Base-by-base conservation (phyloP, 106 monocot genomes). In the Acanthochlamys bracteata region DNA sequence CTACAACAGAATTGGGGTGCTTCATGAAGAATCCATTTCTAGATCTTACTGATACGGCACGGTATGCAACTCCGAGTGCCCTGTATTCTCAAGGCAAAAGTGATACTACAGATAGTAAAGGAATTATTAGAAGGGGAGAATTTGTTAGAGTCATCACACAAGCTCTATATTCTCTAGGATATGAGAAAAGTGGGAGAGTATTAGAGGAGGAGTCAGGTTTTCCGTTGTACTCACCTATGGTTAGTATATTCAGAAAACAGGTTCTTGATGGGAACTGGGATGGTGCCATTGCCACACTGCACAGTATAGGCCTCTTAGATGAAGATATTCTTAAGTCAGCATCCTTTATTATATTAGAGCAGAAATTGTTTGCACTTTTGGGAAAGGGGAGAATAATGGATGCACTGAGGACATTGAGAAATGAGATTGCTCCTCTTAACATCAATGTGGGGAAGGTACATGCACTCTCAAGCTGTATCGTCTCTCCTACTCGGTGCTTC, bases 131-230 rank as follows among this genome's bases (percentile, higher is more conserved):
- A 64, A 73, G 57, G 47, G 73, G 68, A 23, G 78, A 78, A 39
- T 78, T 78, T 59, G 68, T 78, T 41, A 68, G 78, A 47, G 69
- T 78, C 57, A 73, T 78, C 19, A 65, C 73, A 17, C 68, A 78
- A 19, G 73, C 72, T 20, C 73, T 78, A 15, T 78, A 78, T 63
- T 68, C 78, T 41, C 78, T 78, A 40, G 78, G 78, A 46, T 78
- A 78, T 54, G 78, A 73, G 63, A 73, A 45, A 69, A 78, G 73
- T 27, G 78, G 78, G 40, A 57, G 68, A 33, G 60, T 78, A 57
- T 46, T 78, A 46, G 73, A 78, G 63, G 68, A 73, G 63, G 78
- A 78, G 24, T 78, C 78, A 16, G 78, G 78, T 24, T 69, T 78
- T 57, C 19, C 56, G 27, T 55, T 78, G 51, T 72, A 78, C 41